Conservation (phyloP, 176 grass and related monocot genomes). For the Triticum dicoccoides region DNA sequence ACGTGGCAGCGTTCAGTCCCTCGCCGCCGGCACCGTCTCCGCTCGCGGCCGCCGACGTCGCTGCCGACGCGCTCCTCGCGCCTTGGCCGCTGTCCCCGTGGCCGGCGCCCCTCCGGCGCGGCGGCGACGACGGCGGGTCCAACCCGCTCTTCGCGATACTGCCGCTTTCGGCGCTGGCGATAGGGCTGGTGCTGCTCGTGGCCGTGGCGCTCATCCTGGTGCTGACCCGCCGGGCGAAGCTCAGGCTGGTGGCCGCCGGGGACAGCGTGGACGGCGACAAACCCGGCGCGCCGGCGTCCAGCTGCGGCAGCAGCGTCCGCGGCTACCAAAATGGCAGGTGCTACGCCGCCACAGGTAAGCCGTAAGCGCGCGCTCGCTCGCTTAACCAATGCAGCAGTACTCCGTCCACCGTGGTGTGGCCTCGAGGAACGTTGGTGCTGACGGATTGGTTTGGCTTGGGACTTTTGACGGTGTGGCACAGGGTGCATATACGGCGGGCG, state of each 20-base stretch:
- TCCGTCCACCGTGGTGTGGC: not conserved
- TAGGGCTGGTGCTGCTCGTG: conserved; percentile 34
- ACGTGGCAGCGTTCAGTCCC: conserved; percentile 9
- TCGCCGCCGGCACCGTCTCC: conserved; percentile 25
- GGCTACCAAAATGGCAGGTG: conserved; percentile 18
- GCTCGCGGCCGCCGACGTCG: not conserved
- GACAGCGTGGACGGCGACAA: conserved; percentile 35
- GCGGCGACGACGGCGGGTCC: not conserved
- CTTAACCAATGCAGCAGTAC: not conserved
- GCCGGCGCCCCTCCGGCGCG: not conserved
- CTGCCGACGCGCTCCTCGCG: conserved; percentile 26
- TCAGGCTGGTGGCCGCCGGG: not conserved
- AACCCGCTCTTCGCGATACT: conserved; percentile 41
- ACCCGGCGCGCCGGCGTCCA: conserved; percentile 16
- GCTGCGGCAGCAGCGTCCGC: conserved; percentile 29
- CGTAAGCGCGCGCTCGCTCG: conserved; percentile 1
- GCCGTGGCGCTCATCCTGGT: conserved; percentile 30
- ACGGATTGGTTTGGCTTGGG: not conserved
- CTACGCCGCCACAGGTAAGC: conserved; percentile 38
- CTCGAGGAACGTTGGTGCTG: not conserved
- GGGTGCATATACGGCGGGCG: conserved; percentile 82
- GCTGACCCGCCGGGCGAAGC: conserved; percentile 13
- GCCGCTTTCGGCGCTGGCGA: conserved; percentile 38
- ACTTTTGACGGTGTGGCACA: not conserved
- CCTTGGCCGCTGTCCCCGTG: conserved; percentile 31